Evolutionary conservation across 2,329 filamentous ascomycete species (phyloP).

Genomic region (Arthrinium phaeospermum): DNA sequence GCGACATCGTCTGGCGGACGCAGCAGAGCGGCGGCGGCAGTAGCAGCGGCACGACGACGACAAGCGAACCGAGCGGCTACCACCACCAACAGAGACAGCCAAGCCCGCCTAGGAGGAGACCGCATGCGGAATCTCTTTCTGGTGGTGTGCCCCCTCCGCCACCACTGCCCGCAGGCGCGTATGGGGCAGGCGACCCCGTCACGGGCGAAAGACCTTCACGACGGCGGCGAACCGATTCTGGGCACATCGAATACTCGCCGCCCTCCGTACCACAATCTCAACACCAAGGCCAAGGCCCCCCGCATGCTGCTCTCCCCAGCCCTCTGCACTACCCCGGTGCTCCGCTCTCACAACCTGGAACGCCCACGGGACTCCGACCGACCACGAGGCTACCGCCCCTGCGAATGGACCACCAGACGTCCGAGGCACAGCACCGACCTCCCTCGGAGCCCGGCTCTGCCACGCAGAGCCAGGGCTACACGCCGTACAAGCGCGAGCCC

Average conservation of each 20-base stretch:
- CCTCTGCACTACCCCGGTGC: slow-evolving; percentile 38
- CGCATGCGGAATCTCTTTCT: slow-evolving; percentile 25
- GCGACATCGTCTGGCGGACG: slow-evolving; percentile 67
- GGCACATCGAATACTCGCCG: slow-evolving; percentile 46
- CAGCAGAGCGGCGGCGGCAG: slow-evolving; percentile 58
- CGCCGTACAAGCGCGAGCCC: slow-evolving; percentile 38
- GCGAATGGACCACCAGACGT: slow-evolving; percentile 48
- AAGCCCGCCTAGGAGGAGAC: slow-evolving; percentile 44
- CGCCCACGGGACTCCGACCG: slow-evolving; percentile 34
- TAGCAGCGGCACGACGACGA: slow-evolving; percentile 39
- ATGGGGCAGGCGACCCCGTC: slow-evolving; percentile 48
- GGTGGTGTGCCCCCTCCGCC: slow-evolving; percentile 32
- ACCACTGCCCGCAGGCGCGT: slow-evolving; percentile 34
- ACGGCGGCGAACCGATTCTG: slow-evolving; percentile 54
- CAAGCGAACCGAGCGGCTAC: slow-evolving; percentile 40
- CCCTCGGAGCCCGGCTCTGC: slow-evolving; percentile 30
- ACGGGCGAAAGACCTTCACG: slow-evolving; percentile 53
- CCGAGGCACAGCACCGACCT: slow-evolving; percentile 28
- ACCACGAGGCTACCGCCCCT: slow-evolving; percentile 55
- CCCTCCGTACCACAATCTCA: slow-evolving; percentile 39
- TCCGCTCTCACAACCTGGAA: slow-evolving; percentile 40
- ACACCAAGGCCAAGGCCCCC: slow-evolving; percentile 38
- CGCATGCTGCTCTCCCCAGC: slow-evolving; percentile 43
- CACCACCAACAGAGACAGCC: slow-evolving; percentile 28
- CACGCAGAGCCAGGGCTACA: slow-evolving; percentile 33